Conservation (phyloP, 169 alveolate species). For the Theileria equi region DNA sequence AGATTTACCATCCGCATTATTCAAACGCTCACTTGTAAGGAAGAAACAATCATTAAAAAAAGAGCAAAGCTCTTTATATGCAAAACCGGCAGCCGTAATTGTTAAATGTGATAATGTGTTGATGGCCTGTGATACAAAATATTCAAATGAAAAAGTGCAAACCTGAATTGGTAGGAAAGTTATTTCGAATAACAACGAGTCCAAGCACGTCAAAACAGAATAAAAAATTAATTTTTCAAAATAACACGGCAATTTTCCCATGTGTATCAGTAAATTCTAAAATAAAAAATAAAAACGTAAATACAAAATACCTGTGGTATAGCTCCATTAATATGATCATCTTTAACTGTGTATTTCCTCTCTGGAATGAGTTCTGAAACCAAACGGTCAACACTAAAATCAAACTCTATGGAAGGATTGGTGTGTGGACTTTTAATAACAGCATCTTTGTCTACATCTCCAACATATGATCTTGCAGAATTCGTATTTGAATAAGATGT, state of each 20-base stretch:
- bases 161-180: slow-evolving; percentile 75
- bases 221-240: slow-evolving; percentile 66
- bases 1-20: neutral
- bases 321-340: slow-evolving; percentile 8
- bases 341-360: too few relatives aligned
- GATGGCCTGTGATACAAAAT: slow-evolving; percentile 14
- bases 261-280: slow-evolving; percentile 61
- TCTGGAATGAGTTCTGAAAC: too few relatives aligned
- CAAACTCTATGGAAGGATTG: too few relatives aligned
- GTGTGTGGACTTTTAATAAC: neutral
- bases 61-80: neutral
- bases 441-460: neutral
- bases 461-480: too few relatives aligned
- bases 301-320: slow-evolving; percentile 33
- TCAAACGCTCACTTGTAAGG: neutral
- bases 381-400: too few relatives aligned
- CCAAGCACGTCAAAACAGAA: slow-evolving; percentile 67
- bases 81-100: neutral
- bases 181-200: slow-evolving; percentile 66
- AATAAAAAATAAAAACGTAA: neutral
- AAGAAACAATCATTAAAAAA: neutral
- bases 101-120: slow-evolving; percentile 8
- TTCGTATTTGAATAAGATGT: too few relatives aligned
- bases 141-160: neutral
- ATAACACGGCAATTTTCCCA: slow-evolving; percentile 64